A percentile compares a stretch with the other conserved stretches of the same genome.
phyloP scores from a whole-genome alignment of 2,329 filamentous ascomycete species.

The Macroventuria anomochaeta region DNA sequence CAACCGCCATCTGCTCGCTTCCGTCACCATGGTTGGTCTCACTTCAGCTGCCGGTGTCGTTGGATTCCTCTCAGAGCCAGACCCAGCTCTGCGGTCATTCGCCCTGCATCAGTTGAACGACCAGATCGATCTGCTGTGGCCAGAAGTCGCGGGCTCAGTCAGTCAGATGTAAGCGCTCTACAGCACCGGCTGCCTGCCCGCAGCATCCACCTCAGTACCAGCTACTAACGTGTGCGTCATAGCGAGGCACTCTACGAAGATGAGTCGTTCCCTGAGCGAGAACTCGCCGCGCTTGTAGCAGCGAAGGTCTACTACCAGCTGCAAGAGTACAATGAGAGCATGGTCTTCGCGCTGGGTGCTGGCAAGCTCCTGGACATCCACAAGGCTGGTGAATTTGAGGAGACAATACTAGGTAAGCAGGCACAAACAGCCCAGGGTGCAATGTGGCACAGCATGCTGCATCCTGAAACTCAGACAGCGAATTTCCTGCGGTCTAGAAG shows the following conservation, averaged over 20 bases:
- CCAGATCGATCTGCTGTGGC: slow-evolving; percentile 97
- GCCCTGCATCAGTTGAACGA: slow-evolving; percentile 94
- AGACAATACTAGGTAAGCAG: slow-evolving; percentile 85
- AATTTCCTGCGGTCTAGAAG: background rate
- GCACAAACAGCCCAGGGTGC: slow-evolving; percentile 8
- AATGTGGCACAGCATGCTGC: background rate
- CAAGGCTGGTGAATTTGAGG: slow-evolving; percentile 90
- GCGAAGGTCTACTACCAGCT: slow-evolving; percentile 99
- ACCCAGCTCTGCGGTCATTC: slow-evolving; percentile 92
- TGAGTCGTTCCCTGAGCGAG: slow-evolving; percentile 89
- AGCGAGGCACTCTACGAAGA: slow-evolving; percentile 98
- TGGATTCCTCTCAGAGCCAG: slow-evolving; percentile 93
- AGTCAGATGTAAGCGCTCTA: slow-evolving; percentile 79
- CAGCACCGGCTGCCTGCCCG: slow-evolving; percentile 2
- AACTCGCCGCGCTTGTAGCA: slow-evolving; percentile 90
- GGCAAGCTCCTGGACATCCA: slow-evolving; percentile 95
- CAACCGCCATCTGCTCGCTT: slow-evolving; percentile 16
- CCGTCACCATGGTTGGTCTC: slow-evolving; percentile 78
- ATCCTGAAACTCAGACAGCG: background rate
- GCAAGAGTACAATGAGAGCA: slow-evolving; percentile 98
- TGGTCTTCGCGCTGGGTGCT: slow-evolving; percentile 94
- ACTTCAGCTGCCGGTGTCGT: slow-evolving; percentile 93
- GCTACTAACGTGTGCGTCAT: slow-evolving; percentile 41
- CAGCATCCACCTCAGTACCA: background rate
- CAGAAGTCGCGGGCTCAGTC: slow-evolving; percentile 90